Base-by-base conservation (phyloP, 176 grass and related monocot genomes). In the Zoysia japonica region DNA sequence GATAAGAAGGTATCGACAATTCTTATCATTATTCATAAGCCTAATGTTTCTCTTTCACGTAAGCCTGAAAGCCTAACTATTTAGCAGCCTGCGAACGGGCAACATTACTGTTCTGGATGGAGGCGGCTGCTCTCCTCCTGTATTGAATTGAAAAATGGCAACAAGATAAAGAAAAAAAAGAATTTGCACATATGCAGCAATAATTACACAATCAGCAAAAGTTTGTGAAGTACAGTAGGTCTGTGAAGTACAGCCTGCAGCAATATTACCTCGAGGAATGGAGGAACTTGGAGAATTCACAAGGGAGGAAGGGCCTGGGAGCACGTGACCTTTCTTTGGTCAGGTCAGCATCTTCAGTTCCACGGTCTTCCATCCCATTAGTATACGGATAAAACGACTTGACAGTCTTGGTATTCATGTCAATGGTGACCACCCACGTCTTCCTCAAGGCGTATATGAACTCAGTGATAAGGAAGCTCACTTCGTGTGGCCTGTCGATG, bases 371-470 rank as follows among this genome's bases (percentile, higher is more conserved):
- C 7, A 0, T 6, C 8, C 71, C 51, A 42, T 74, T 19, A 50
- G 5, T 45, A 56, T 79, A 79, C 5, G 9, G 45, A 40, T 9
- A 72, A 52, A 2, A 42, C 9, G 56, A 81, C 57, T 64, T 11
- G 0, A 37, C 36, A 0, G 0, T 43, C 37, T 2, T 63, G 11
- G 79, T 82, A 17, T 9, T 53, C 59, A 82, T 82, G 59, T 82
- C 59, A 73, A 73, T 73, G 57, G 46, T 2, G 2, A 82, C 69
- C 45, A 73, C 3, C 56, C 37, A 64, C 68, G 53, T 82, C 59
- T 82, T 82, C 69, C 44, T 60, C 2, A n/a, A 12, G 13, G 47
- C 67, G 4, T 48, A 72, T 9, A 0, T 0, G 14, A 28, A 81
- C 6, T 61, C 53, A 13, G 3, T 62, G 37, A 43, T 2, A 50